These are phyloP conservation scores for Diutina rugosa DNA, from an alignment of 1,139 yeast species.

Conservation along the genomic window DNA sequence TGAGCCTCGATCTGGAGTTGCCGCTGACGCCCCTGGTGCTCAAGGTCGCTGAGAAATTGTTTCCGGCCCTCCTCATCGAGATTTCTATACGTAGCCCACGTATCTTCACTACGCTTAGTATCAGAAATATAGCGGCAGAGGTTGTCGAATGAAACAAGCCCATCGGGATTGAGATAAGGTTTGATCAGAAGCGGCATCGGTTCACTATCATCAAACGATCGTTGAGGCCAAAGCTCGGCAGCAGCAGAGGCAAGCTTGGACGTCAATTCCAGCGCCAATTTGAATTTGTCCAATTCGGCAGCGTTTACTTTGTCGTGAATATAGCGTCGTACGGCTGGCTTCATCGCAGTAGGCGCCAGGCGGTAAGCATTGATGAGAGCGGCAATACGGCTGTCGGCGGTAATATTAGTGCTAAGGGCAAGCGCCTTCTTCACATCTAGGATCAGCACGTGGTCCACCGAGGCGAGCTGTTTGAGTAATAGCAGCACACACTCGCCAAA, in stretches of 20 bases:
- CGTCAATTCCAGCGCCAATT: background rate
- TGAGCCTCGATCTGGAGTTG: background rate
- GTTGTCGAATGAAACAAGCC: background rate
- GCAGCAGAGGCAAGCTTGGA: background rate
- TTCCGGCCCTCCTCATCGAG: background rate
- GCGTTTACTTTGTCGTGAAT: background rate
- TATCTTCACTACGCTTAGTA: background rate
- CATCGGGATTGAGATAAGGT: background rate
- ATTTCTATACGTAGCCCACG: background rate
- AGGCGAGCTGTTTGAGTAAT: background rate
- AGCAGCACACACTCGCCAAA: background rate
- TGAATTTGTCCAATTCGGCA: background rate
- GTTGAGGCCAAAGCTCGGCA: background rate
- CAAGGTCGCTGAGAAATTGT: background rate
- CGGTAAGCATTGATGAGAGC: background rate
- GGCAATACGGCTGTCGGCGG: background rate
- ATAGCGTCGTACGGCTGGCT: background rate
- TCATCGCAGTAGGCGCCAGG: background rate
- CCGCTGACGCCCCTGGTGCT: background rate
- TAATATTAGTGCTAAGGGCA: background rate
- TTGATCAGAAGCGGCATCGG: background rate
- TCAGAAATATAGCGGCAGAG: background rate
- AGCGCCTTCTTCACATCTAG: background rate
- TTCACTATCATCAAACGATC: background rate
- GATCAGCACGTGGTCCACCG: background rate